Conservation (phyloP, 2,329 filamentous ascomycete genomes). For the Colletotrichum noveboracense region DNA sequence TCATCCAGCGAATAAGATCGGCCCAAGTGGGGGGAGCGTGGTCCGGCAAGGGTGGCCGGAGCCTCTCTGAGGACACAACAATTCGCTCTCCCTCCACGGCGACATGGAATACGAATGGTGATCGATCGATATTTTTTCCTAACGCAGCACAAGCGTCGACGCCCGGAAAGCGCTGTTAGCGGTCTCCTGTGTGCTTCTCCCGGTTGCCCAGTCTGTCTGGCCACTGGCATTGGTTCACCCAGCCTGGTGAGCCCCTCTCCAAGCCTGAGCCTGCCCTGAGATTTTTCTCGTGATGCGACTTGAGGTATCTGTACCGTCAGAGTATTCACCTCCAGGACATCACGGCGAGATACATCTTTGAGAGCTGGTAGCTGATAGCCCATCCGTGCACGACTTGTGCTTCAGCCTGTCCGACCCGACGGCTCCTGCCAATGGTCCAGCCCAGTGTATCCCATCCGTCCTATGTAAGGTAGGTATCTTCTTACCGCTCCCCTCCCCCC, state of each 20-base stretch:
- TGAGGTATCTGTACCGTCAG: not conserved
- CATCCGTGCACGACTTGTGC: not conserved
- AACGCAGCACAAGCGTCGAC: conserved; percentile 19
- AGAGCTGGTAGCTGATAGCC: not conserved
- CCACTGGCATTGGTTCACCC: not conserved
- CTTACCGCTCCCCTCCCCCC: not conserved
- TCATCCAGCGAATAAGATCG: not conserved
- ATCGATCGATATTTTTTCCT: conserved; percentile 16
- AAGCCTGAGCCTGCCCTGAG: not conserved
- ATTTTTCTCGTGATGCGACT: not conserved
- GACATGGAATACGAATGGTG: conserved; percentile 19
- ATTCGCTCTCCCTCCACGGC: not conserved
- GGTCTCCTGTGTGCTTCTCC: not conserved
- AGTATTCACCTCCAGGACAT: not conserved
- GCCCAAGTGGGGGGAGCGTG: not conserved
- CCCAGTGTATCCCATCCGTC: not conserved
- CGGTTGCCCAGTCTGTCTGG: not conserved
- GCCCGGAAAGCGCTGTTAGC: conserved; percentile 9
- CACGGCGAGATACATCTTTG: not conserved
- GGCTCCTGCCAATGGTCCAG: not conserved
- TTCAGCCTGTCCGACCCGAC: not conserved
- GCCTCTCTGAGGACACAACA: not conserved
- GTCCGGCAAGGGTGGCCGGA: not conserved
- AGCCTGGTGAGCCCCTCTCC: conserved; percentile 2
- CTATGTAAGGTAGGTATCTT: not conserved